A percentile compares a stretch with the other conserved stretches of the same genome.
These are phyloP conservation scores for Ogataea salicorniae DNA, from an alignment of 805 yeast species.

Conservation along the genomic window DNA sequence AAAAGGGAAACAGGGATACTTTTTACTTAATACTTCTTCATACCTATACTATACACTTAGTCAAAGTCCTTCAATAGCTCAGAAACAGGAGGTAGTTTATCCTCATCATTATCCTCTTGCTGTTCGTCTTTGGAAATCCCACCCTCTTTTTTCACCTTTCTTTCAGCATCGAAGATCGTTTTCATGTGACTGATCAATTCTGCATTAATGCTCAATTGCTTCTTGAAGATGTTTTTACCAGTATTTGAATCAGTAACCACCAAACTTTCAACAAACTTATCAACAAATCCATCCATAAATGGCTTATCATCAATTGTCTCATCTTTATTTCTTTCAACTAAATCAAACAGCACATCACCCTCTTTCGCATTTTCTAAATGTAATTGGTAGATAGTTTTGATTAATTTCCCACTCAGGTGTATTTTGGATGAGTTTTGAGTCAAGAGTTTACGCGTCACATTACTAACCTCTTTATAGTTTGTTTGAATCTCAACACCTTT, in stretches of 20 bases:
- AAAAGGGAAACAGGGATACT: not conserved
- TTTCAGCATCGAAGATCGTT: not conserved
- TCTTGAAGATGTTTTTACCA: not conserved
- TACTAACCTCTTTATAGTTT: slow-evolving; percentile 3
- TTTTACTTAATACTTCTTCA: not conserved
- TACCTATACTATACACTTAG: not conserved
- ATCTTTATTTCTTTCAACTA: slow-evolving; percentile 5
- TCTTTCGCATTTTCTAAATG: slow-evolving; percentile 5
- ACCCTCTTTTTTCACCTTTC: not conserved
- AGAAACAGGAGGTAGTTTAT: not conserved
- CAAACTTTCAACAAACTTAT: not conserved
- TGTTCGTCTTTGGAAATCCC: not conserved
- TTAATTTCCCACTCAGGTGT: slow-evolving; percentile 11
- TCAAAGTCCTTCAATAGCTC: slow-evolving; percentile 1
- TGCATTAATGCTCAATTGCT: not conserved
- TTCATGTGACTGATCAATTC: not conserved
- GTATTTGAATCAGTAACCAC: not conserved
- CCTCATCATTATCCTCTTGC: not conserved
- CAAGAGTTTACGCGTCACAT: slow-evolving; percentile 14
- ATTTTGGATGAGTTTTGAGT: slow-evolving; percentile 18
- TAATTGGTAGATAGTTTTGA: slow-evolving; percentile 4
- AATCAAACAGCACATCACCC: slow-evolving; percentile 8
- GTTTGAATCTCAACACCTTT: slow-evolving; percentile 12
- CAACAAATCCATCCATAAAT: slow-evolving; percentile 1
- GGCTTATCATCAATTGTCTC: not conserved